Conservation (phyloP, 805 yeast species). For the Metschnikowia santaceciliae region DNA sequence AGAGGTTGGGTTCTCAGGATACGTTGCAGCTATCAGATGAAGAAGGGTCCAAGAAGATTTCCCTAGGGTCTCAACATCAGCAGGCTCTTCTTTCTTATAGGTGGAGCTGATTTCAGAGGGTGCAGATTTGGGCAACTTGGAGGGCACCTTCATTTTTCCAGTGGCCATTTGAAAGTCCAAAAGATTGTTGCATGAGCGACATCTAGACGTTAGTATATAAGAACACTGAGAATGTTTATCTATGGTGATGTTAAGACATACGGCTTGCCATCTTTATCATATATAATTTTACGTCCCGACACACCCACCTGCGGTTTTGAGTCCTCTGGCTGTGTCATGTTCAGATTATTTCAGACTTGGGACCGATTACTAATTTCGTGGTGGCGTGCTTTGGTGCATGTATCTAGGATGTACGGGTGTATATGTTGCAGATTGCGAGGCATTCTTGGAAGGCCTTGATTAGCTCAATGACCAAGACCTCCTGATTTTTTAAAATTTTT, state of each 20-base stretch:
- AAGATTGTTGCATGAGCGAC: slow-evolving; percentile 84
- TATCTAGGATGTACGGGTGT: background rate
- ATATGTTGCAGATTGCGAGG: background rate
- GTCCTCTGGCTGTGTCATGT: slow-evolving; percentile 1
- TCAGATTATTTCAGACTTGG: background rate
- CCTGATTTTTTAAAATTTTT: background rate
- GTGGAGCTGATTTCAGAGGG: slow-evolving; percentile 2
- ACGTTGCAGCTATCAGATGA: slow-evolving; percentile 86
- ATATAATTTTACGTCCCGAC: slow-evolving; percentile 63
- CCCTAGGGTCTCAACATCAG: slow-evolving; percentile 80
- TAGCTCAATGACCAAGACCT: no score
- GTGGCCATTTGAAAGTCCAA: slow-evolving; percentile 71
- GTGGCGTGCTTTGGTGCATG: background rate
- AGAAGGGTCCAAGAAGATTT: slow-evolving; percentile 88
- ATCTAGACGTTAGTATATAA: slow-evolving; percentile 35
- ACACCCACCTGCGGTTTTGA: slow-evolving; percentile 46
- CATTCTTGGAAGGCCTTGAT: background rate
- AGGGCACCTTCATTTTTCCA: slow-evolving; percentile 13
- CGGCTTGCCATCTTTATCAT: slow-evolving; percentile 93
- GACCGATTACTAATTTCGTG: background rate
- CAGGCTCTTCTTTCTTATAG: slow-evolving; percentile 62
- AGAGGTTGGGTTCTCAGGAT: slow-evolving; percentile 64
- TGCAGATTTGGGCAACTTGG: slow-evolving; percentile 4
- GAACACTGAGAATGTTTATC: background rate
- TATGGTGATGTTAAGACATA: slow-evolving; percentile 37